Base-by-base conservation (phyloP, 2,329 filamentous ascomycete species). In the Trichoderma aggressivum region DNA sequence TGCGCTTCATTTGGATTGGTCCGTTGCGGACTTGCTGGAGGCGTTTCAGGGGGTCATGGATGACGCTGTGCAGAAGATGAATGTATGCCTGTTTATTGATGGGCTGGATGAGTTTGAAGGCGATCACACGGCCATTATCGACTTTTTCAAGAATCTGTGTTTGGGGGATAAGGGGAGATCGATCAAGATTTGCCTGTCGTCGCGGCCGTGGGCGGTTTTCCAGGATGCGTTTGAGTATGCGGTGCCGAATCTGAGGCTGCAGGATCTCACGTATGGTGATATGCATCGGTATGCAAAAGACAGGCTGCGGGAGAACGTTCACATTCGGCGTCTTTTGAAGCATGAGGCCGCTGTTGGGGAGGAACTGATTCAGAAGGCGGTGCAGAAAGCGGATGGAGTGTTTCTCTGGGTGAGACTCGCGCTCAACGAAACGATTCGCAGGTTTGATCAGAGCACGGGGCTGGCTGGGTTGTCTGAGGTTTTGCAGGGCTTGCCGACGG, bases 341-440 rank as follows among this genome's bases (percentile, higher is more conserved):
- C 26, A 68, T 4, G 56, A 77, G 16, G 12, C 47, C 6, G 58
- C 72, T 0, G 34, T 8, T 7, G 68, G 65, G 0, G 36, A 64
- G 3, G 16, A 24, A 1, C 64, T 79, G 21, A 58, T 77, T 34
- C 53, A 73, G 18, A 56, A 69, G 0, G 74, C 76, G 1, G 74
- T 77, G 1, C 72, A 76, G 3, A 75, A 70, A 7, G 75, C 80
- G 0, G 76, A 79, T 12, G 80, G 80, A 0, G 79, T 81, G 0
- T 81, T 81, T 58, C 75, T 81, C 10, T 81, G 80, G 80, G 76
- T 80, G 1, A 72, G 74, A 1, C 74, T 79, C 7, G 80, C 78
- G 0, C 77, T 81, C 11, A 73, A 77, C 16, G 74, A 76, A 32
- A 74, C 80, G 62, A 28, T 79, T 16, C 72, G 71, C 32, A 72